Conservation (phyloP, 2,329 filamentous ascomycete species). For the Cyanodermella asteris region DNA sequence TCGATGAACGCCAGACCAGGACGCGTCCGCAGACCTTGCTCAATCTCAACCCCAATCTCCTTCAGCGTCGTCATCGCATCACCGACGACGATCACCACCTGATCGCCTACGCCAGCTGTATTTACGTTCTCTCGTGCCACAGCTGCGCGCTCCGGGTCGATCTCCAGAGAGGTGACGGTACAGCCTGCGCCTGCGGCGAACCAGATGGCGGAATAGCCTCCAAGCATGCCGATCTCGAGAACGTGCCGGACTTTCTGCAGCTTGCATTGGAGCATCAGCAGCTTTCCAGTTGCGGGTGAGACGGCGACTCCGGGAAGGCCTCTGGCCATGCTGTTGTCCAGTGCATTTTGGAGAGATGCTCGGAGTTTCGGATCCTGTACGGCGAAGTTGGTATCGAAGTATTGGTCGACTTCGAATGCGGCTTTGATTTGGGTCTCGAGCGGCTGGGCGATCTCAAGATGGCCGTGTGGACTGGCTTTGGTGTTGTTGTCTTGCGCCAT, state of each 20-base stretch:
- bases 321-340: constrained; percentile 13
- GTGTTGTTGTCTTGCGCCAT: too few relatives aligned
- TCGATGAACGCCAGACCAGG: constrained; percentile 33
- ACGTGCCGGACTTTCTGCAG: constrained; percentile 17
- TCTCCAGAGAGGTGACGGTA: constrained; percentile 29
- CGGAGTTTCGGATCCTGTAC: too few relatives aligned
- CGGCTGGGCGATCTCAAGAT: too few relatives aligned
- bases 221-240: constrained; percentile 34
- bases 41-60: constrained; percentile 19
- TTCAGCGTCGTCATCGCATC: constrained; percentile 22
- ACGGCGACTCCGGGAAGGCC: constrained; percentile 19
- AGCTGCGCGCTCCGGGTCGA: constrained; percentile 22
- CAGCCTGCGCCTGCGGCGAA: constrained; percentile 16
- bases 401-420: too few relatives aligned
- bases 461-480: too few relatives aligned
- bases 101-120: constrained; percentile 18
- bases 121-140: constrained; percentile 25
- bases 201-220: constrained; percentile 32
- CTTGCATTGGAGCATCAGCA: constrained; percentile 18
- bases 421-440: too few relatives aligned
- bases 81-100: constrained; percentile 24
- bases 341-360: too few relatives aligned
- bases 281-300: constrained; percentile 16
- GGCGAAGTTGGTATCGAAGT: too few relatives aligned
- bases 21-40: constrained; percentile 15